Base-by-base conservation (phyloP, 164 flowering plant species). In the Amborella trichopoda region DNA sequence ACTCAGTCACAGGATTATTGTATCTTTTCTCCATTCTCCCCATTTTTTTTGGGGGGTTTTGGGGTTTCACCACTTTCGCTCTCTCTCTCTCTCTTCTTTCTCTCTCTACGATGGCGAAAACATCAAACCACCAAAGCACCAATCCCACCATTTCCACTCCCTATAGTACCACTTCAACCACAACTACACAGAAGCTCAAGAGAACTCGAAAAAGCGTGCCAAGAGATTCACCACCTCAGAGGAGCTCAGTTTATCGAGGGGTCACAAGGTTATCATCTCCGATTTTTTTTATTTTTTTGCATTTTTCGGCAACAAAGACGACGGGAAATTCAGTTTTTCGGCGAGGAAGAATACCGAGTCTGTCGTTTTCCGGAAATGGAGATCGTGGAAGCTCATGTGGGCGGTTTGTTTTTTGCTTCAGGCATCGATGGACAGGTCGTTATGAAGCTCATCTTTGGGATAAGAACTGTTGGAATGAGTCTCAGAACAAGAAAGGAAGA, bases 381-480 rank as follows among this genome's bases (percentile, higher is more conserved):
- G 19, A 37, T 5, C n/a, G n/a, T 37, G n/a, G n/a, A 37, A 8
- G 9, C 6, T 37, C 19, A 37, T n/a, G 19, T 37, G 40, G 40
- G 40, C n/a, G 12, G n/a, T 8, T n/a, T 18, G n/a, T n/a, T n/a
- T 37, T 14, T 37, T 18, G 13, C 0, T 30, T 51, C 50, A 88
- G 96, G 77, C 97, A 89, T 58, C 64, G 97, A 32, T 82, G 97
- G 93, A 84, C 93, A 0, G 95, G 95, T 3, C 59, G 97, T 45
- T 89, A 78, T 59, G 97, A 89, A 62, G 97, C 97, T 59, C 97
- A 89, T 76, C 56, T 89, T 44, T 89, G 97, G 97, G 97, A 89
- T 50, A 89, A 82, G 72, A 72, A 82, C 43, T 78, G 84, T 50
- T 84, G 97, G 97, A 84, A 84, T 62, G 85, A 82, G 33, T 66